Conservation (phyloP, 2,329 filamentous ascomycete genomes). For the Zymoseptoria passerinii region DNA sequence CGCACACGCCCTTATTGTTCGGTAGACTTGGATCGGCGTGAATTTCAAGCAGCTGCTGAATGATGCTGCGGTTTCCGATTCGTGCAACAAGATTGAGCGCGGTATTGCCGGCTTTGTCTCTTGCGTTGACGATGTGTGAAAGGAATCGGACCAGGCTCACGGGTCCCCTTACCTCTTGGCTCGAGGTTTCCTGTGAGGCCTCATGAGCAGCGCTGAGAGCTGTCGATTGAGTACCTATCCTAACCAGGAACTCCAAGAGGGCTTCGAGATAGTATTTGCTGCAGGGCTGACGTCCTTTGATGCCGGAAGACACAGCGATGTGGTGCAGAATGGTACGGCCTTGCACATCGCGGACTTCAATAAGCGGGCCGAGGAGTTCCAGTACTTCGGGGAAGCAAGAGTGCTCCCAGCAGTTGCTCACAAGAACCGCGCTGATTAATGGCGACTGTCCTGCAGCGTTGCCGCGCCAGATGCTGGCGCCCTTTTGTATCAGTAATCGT, state of each 20-base stretch:
- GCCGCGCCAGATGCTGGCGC: constrained; percentile 78
- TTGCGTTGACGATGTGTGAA: constrained; percentile 91
- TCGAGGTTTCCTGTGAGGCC: constrained; percentile 31
- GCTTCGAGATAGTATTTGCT: constrained; percentile 95
- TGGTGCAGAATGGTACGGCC: constrained; percentile 91
- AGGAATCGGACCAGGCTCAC: constrained; percentile 91
- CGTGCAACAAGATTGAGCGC: constrained; percentile 88
- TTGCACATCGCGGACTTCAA: constrained; percentile 82
- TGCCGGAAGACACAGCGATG: constrained; percentile 89
- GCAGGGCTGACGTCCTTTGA: constrained; percentile 83
- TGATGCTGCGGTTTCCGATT: constrained; percentile 88
- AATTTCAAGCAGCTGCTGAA: constrained; percentile 92
- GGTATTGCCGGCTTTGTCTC: constrained; percentile 89
- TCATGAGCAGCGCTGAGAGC: constrained; percentile 34
- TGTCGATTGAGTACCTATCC: constrained; percentile 46
- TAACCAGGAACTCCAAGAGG: constrained; percentile 85
- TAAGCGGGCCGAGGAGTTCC: constrained; percentile 79
- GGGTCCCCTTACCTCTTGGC: constrained; percentile 40
- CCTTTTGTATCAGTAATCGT: constrained; percentile 69
- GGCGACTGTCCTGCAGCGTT: constrained; percentile 88
- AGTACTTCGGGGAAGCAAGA: constrained; percentile 83
- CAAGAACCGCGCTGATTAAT: constrained; percentile 82
- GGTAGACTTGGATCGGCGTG: constrained; percentile 87
- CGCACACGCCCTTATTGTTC: constrained; percentile 80
- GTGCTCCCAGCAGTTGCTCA: constrained; percentile 90